Conservation (phyloP, 2,329 filamentous ascomycete genomes). For the Paecilomyces variotii region DNA sequence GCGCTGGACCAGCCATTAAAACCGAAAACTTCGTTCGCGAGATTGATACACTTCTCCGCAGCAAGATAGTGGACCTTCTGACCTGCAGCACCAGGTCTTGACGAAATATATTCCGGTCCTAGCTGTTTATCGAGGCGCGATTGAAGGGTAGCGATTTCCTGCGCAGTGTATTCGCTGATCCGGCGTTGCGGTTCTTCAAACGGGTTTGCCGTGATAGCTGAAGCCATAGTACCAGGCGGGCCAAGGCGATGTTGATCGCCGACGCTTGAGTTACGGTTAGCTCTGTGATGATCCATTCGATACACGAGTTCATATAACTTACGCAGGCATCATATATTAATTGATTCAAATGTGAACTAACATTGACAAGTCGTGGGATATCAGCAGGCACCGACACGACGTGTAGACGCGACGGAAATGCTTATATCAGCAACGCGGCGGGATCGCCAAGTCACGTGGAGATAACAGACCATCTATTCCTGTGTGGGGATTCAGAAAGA, state of each 20-base stretch:
- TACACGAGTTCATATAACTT: slow-evolving; percentile 13
- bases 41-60: slow-evolving; percentile 92
- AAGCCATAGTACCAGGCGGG: slow-evolving; percentile 31
- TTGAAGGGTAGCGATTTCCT: slow-evolving; percentile 81
- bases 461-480: not conserved
- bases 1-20: slow-evolving; percentile 97
- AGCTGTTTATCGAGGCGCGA: slow-evolving; percentile 84
- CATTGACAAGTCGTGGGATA: slow-evolving; percentile 4
- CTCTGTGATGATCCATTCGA: slow-evolving; percentile 2
- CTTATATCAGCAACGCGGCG: slow-evolving; percentile 12
- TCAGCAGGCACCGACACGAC: not conserved
- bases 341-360: slow-evolving; percentile 5
- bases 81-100: slow-evolving; percentile 72
- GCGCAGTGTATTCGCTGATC: slow-evolving; percentile 76
- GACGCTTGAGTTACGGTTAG: slow-evolving; percentile 41
- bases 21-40: slow-evolving; percentile 91
- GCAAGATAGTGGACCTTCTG: slow-evolving; percentile 86
- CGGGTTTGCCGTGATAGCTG: slow-evolving; percentile 54
- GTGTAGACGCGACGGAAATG: slow-evolving; percentile 14
- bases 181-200: slow-evolving; percentile 65
- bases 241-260: slow-evolving; percentile 57
- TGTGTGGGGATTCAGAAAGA: too few species aligned
- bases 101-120: slow-evolving; percentile 91
- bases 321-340: slow-evolving; percentile 39
- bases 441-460: slow-evolving; percentile 27